phyloP scores from a whole-genome alignment of 208 protist genomes.

The Leishmania turanica region DNA sequence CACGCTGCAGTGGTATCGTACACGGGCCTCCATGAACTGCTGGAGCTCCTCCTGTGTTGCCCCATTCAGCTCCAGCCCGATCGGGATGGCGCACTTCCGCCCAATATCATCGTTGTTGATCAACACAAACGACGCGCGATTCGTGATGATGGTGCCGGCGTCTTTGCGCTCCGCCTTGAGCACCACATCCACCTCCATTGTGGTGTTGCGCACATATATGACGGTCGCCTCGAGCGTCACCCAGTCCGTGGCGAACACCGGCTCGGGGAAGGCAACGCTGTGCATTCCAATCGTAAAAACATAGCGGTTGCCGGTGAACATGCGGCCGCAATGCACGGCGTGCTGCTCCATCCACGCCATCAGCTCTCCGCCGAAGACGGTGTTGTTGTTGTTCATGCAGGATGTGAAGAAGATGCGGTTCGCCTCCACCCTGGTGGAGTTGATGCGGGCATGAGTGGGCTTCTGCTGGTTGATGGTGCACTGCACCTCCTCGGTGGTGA shows the following conservation, averaged over 20 bases:
- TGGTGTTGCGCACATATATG: conserved; percentile 90
- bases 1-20: conserved; percentile 55
- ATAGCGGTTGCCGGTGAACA: conserved; percentile 88
- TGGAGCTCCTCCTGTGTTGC: conserved; percentile 80
- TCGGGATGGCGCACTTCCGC: conserved; percentile 69
- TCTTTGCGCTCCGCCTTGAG: conserved; percentile 68
- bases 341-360: conserved; percentile 93
- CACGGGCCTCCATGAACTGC: conserved; percentile 64
- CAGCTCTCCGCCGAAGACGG: conserved; percentile 92
- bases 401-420: conserved; percentile 90
- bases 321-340: conserved; percentile 85
- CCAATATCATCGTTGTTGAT: conserved; percentile 89
- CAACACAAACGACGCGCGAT: conserved; percentile 86
- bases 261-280: conserved; percentile 85
- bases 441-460: conserved; percentile 56
- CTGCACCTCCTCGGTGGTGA: conserved; percentile 56
- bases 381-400: conserved; percentile 93
- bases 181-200: conserved; percentile 90
- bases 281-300: conserved; percentile 92
- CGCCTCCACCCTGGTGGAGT: conserved; percentile 49
- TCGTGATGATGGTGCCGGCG: conserved; percentile 58
- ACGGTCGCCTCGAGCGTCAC: conserved; percentile 83
- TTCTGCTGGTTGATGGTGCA: conserved; percentile 69
- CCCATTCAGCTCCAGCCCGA: conserved; percentile 62
- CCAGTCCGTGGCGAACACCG: conserved; percentile 87